These are phyloP conservation scores for Lipomyces starkeyi DNA, from an alignment of 805 yeast species.

Conservation along the genomic window DNA sequence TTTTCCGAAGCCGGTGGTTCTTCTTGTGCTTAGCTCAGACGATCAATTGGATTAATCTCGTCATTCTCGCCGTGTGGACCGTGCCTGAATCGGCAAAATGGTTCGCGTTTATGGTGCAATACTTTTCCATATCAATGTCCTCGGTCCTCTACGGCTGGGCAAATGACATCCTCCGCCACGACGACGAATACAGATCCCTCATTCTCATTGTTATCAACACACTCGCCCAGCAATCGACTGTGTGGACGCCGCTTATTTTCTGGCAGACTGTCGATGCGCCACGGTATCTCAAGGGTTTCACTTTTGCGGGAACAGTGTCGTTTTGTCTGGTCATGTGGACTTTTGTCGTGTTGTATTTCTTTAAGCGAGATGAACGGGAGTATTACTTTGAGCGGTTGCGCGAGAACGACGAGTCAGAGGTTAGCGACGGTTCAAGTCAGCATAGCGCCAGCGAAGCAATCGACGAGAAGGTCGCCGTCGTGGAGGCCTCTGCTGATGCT, in stretches of 20 bases:
- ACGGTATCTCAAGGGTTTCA: conserved; percentile 41
- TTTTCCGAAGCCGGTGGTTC: conserved; percentile 59
- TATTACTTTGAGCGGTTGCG: conserved; percentile 22
- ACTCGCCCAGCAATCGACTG: conserved; percentile 60
- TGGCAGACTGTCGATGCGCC: conserved; percentile 48
- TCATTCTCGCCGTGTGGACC: conserved; percentile 61
- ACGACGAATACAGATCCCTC: conserved; percentile 59
- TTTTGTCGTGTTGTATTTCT: conserved; percentile 54
- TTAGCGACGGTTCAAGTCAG: not conserved
- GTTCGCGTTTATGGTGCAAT: conserved; percentile 64
- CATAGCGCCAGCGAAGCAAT: no score
- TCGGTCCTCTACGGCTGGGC: conserved; percentile 65
- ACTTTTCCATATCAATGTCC: conserved; percentile 66
- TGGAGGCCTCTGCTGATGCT: no score
- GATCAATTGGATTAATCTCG: conserved; percentile 58
- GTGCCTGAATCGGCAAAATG: conserved; percentile 61
- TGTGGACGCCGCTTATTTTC: conserved; percentile 58
- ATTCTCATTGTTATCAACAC: conserved; percentile 58
- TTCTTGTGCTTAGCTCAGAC: conserved; percentile 60
- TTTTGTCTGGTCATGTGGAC: conserved; percentile 37
- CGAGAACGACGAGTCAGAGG: conserved; percentile 4
- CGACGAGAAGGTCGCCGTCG: no score
- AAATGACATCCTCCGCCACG: conserved; percentile 61
- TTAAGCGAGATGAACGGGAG: conserved; percentile 56
- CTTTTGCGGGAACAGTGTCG: conserved; percentile 39